Percentiles rank a stretch among this genome's conserved stretches.
Conservation (phyloP, 2,329 filamentous ascomycete species). For the Aureobasidium sp. region DNA sequence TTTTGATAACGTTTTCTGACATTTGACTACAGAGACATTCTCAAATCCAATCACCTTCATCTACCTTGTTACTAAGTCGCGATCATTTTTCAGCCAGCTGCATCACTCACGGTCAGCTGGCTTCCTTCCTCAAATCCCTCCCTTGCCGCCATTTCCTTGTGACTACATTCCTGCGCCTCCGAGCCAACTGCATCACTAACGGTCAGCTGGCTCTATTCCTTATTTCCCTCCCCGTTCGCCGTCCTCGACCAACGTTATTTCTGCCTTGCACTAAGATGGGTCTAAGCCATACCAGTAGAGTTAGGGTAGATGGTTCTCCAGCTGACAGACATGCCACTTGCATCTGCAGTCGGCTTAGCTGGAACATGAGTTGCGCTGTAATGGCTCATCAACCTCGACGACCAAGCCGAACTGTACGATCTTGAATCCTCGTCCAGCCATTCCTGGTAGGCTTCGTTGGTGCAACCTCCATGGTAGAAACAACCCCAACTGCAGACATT, state of each 20-base stretch:
- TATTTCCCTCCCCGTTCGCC: not conserved
- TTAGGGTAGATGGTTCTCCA: no score
- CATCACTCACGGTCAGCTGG: not conserved
- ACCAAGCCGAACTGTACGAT: no score
- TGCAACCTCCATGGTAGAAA: no score
- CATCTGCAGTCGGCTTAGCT: no score
- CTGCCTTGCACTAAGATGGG: not conserved
- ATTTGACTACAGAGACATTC: not conserved
- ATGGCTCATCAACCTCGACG: no score
- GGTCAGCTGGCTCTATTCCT: not conserved
- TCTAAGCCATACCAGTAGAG: not conserved
- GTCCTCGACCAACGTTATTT: not conserved
- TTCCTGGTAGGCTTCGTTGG: no score
- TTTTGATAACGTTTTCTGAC: constrained; percentile 20
- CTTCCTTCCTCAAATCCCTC: not conserved
- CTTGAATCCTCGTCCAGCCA: no score
- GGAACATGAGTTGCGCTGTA: no score
- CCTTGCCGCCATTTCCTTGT: no score
- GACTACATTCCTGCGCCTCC: not conserved
- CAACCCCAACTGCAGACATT: no score
- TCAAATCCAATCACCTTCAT: not conserved
- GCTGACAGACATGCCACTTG: no score
- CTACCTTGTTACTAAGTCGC: not conserved
- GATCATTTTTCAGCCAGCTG: not conserved
- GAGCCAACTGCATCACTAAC: not conserved